Evolutionary conservation across 2,329 filamentous ascomycete genomes (phyloP), one percentile per base, ranked within the genome.

Genomic region (Neocatenulostroma microsporum): DNA sequence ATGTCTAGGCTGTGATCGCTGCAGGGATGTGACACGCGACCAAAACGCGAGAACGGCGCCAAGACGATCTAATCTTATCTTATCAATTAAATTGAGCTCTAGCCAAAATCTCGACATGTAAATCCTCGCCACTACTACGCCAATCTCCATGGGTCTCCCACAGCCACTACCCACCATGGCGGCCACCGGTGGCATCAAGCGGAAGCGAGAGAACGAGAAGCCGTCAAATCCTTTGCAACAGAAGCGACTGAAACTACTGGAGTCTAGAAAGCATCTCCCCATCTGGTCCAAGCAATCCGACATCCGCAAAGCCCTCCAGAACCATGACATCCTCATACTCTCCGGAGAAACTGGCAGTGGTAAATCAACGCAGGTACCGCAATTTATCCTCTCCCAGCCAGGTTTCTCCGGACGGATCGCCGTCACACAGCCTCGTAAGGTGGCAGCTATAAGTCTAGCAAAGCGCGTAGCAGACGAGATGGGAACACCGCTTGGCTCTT

Each of bases 321-420:
- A 57, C 12, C 55, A 75, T 21, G 76, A 93, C 52, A 76, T 94
- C 1, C 73, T 98, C 35, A 71, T 98, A 0, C 67, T 98, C 11
- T 82, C 91, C 2, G 89, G 89, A 65, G 89, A 96, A 61, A 98
- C 91, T 0, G 91, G 91, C 57, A 94, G 84, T 11, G 91, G 91
- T 57, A 98, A 98, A 65, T 93, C 84, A 66, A 98, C 91, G 0
- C 91, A 98, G 62, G 80, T 95, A 0, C 89, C 91, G 0, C 91
- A 96, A 54, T 95, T 94, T 45, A 67, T 98, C 6, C 75, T 82
- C 30, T 66, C 70, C 18, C 84, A 95, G 54, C 63, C 76, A 5
- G 70, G 67, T 19, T 24, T 21, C 36, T 73, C 70, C 23, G 84
- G 85, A 0, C 81, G 84, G 52, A 86, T 98, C 46, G 91, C 88